phyloP scores from a whole-genome alignment of 2,329 filamentous ascomycete genomes.

The Ambrosiella xylebori region DNA sequence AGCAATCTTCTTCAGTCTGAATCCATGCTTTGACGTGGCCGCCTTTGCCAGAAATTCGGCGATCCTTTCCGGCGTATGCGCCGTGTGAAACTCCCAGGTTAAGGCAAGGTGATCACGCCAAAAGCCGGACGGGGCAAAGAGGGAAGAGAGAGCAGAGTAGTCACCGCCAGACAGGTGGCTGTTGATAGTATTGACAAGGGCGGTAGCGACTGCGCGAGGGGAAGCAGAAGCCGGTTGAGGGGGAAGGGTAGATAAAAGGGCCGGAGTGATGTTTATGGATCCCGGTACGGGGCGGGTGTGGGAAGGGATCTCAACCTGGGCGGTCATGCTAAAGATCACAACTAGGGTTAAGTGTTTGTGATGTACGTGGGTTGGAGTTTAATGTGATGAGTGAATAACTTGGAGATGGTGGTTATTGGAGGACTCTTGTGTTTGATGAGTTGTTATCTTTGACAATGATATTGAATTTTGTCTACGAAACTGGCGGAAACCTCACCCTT shows the following conservation, averaged over 20 bases:
- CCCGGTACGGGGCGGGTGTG: slow-evolving; percentile 25
- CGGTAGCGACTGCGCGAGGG: slow-evolving; percentile 23
- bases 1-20: slow-evolving; percentile 26
- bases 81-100: slow-evolving; percentile 37
- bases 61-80: slow-evolving; percentile 27
- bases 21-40: slow-evolving; percentile 20
- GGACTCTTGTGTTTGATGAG: no score
- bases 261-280: slow-evolving; percentile 34
- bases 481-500: no score
- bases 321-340: slow-evolving; percentile 1
- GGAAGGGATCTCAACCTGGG: slow-evolving; percentile 15
- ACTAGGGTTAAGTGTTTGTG: neutral
- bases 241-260: slow-evolving; percentile 20
- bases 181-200: slow-evolving; percentile 26
- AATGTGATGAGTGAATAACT: neutral
- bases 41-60: slow-evolving; percentile 22
- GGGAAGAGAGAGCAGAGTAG: slow-evolving; percentile 18
- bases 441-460: no score
- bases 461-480: no score
- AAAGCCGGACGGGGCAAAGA: slow-evolving; percentile 30
- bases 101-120: slow-evolving; percentile 43
- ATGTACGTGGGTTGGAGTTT: neutral
- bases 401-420: neutral
- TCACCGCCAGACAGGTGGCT: slow-evolving; percentile 22
- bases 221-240: slow-evolving; percentile 12